These are phyloP conservation scores for Phenoliferia sp. DNA, from an alignment of 1,284 basidiomycete genomes.

Conservation along the genomic window DNA sequence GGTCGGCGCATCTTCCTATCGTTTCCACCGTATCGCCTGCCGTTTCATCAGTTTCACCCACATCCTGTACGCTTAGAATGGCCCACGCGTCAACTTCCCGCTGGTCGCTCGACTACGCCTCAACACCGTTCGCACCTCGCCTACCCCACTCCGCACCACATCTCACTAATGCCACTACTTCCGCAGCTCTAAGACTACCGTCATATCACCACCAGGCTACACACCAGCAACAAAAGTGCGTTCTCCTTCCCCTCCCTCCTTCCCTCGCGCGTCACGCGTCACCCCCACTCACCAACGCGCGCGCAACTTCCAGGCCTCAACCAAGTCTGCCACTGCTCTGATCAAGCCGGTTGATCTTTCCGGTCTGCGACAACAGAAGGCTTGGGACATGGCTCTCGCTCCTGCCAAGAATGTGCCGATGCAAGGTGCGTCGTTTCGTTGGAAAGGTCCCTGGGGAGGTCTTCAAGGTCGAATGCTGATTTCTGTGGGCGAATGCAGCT, in stretches of 20 bases:
- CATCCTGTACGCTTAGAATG: no score
- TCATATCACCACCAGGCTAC: slow-evolving; percentile 20
- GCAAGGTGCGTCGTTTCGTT: slow-evolving; percentile 37
- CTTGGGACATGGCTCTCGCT: slow-evolving; percentile 38
- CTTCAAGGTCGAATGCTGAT: no score
- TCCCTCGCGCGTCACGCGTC: rapidly evolving
- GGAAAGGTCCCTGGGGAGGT: no score
- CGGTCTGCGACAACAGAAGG: slow-evolving; percentile 33
- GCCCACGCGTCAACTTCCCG: background rate
- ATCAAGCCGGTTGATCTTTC: slow-evolving; percentile 18
- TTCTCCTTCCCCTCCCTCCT: background rate
- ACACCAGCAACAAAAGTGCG: slow-evolving; percentile 9
- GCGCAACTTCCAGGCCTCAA: background rate
- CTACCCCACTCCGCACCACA: background rate
- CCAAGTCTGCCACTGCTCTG: background rate
- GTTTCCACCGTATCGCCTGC: no score
- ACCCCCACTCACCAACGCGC: background rate
- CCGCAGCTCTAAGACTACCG: background rate
- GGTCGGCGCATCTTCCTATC: no score
- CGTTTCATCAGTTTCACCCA: no score
- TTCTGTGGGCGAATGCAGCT: slow-evolving; percentile 20
- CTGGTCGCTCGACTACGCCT: slow-evolving; percentile 20
- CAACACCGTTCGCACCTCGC: background rate
- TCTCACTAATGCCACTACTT: background rate
- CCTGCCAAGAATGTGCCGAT: slow-evolving; percentile 40